Percentiles rank a stretch among this genome's conserved stretches.
These are phyloP conservation scores for Dothidotthia symphoricarpi DNA, from an alignment of 2,329 filamentous ascomycete species.

Conservation along the genomic window DNA sequence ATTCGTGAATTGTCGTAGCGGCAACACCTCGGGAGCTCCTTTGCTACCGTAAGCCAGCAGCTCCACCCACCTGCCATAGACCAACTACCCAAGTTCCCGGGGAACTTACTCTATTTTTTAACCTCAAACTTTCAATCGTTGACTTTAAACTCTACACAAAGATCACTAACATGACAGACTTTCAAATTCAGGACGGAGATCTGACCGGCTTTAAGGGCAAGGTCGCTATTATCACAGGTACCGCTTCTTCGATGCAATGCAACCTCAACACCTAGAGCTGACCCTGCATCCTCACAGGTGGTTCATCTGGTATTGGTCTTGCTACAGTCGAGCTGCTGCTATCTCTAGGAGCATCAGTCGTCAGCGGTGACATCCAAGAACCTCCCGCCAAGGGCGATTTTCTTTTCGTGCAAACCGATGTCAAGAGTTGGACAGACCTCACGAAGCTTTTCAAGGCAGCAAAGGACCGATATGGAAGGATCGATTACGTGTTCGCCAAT, in stretches of 20 bases:
- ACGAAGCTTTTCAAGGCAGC: slow-evolving; percentile 53
- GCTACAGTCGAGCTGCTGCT: slow-evolving; percentile 55
- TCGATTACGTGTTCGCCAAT: slow-evolving; percentile 55
- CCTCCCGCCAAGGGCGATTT: slow-evolving; percentile 23
- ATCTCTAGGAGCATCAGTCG: slow-evolving; percentile 54
- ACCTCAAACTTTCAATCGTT: not conserved
- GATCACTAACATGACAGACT: slow-evolving; percentile 15
- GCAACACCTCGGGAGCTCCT: too few species aligned
- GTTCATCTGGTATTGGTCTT: slow-evolving; percentile 59
- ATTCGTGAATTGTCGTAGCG: too few species aligned
- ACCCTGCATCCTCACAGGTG: slow-evolving; percentile 40
- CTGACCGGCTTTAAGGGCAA: slow-evolving; percentile 21
- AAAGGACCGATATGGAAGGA: slow-evolving; percentile 43
- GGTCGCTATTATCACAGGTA: slow-evolving; percentile 23
- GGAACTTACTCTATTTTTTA: too few species aligned
- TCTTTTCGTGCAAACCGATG: slow-evolving; percentile 41
- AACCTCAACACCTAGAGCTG: not conserved
- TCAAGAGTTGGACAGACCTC: slow-evolving; percentile 53
- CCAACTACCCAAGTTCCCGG: too few species aligned
- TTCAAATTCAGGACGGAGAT: slow-evolving; percentile 22
- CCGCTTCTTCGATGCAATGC: not conserved
- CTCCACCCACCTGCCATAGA: too few species aligned
- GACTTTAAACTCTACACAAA: not conserved
- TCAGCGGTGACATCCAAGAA: slow-evolving; percentile 54
- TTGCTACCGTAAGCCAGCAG: too few species aligned